Conservation (phyloP, 2,329 filamentous ascomycete species). For the Aspergillus udagawae region DNA sequence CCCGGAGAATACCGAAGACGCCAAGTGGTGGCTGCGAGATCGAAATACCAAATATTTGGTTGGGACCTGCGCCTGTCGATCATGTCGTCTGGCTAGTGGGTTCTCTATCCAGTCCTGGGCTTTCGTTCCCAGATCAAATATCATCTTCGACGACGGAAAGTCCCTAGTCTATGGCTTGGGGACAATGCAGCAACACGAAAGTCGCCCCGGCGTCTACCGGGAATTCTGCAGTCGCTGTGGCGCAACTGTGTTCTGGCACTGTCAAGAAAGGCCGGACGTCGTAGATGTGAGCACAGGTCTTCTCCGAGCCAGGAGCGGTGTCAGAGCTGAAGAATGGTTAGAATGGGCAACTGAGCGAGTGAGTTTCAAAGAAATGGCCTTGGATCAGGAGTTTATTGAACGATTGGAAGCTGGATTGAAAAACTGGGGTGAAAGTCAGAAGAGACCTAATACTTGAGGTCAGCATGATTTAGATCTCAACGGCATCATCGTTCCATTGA, state of each 20-base stretch:
- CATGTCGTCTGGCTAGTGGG: conserved; percentile 58
- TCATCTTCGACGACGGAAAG: conserved; percentile 42
- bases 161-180: conserved; percentile 36
- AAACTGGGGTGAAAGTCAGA: not conserved
- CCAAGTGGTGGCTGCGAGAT: conserved; percentile 59
- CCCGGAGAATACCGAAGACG: conserved; percentile 43
- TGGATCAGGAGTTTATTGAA: conserved; percentile 28
- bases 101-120: conserved; percentile 65
- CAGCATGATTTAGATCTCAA: not conserved
- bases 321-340: conserved; percentile 56
- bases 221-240: conserved; percentile 63
- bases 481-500: not conserved
- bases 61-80: conserved; percentile 58
- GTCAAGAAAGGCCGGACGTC: conserved; percentile 49
- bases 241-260: conserved; percentile 62
- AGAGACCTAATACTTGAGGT: not conserved
- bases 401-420: conserved; percentile 22
- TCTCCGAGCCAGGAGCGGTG: conserved; percentile 49
- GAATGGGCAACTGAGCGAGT: conserved; percentile 58
- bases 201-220: conserved; percentile 50
- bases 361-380: conserved; percentile 56
- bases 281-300: conserved; percentile 63
- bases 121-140: conserved; percentile 59
- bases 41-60: conserved; percentile 52
- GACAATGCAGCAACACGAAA: conserved; percentile 52